Evolutionary conservation across 148 eudicot species (phyloP).

Genomic region (Heliamphora exappendiculata): DNA sequence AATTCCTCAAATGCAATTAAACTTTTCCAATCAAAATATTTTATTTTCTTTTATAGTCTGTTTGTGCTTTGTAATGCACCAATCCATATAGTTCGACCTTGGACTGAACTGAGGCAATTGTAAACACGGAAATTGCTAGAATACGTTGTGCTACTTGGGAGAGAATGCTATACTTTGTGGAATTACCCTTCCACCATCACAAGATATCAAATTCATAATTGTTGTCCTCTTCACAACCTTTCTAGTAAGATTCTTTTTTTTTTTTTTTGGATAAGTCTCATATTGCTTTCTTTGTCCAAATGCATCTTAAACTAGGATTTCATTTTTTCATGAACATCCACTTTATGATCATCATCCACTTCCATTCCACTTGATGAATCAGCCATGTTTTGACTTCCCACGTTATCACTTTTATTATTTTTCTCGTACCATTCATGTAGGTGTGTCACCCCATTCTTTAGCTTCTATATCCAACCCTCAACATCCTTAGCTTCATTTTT

Average conservation of each 20-base stretch:
- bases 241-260: background rate
- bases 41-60: too few species aligned
- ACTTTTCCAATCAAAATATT: too few species aligned
- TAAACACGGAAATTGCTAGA: background rate
- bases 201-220: background rate
- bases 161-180: background rate
- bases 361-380: too few species aligned
- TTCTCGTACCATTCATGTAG: background rate
- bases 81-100: too few species aligned
- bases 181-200: slow-evolving; percentile 9
- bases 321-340: background rate
- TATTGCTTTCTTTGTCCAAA: background rate
- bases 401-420: background rate
- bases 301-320: background rate
- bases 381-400: background rate
- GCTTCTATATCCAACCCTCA: background rate
- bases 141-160: background rate
- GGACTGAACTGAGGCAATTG: too few species aligned
- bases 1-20: too few species aligned
- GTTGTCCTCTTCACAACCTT: background rate
- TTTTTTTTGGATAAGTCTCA: background rate
- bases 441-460: background rate
- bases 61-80: too few species aligned
- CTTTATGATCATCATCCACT: background rate
- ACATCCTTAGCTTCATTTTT: background rate